Evolutionary conservation across 495 filamentous ascomycete genomes (phyloP), one percentile per base, ranked within the genome.

Genomic region (Monascus purpureus): DNA sequence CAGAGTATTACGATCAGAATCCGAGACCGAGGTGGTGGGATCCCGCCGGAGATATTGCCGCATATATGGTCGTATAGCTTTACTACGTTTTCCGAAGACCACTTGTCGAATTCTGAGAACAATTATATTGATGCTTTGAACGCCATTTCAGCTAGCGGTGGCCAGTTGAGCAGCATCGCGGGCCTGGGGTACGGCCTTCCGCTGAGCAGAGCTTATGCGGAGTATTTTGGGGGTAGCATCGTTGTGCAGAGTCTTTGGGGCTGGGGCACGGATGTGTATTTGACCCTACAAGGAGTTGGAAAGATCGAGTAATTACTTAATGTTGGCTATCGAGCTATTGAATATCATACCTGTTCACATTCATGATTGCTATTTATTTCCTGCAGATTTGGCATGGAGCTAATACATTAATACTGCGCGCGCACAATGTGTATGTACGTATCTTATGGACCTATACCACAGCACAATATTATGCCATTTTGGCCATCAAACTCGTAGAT

Each of bases 201-300:
- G 24, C 55, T 97, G 23, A 84, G 86, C 31, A 70, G 90, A 41
- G 88, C 90, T 0, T 97, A 97, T 57, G 90, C 90, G 1, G 87
- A 97, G 59, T 95, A 96, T 47, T 97, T 97, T 65, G 90, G 90
- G 2, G 90, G 90, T 1, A 84, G 88, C n/a, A 85, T 97, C 40
- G 73, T 72, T 6, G 76, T 97, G 36, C 90, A 96, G 67, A 94
- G 83, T 46, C 49, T 95, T 20, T 93, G 80, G 66, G 90, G 90
- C 9, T 97, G 90, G 90, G 90, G 90, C 2, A 76, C 78, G 32
- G 72, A 87, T 63, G 81, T 87, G 9, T 87, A 85, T 52, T 39
- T 87, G 36, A 79, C 70, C 25, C 47, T 97, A 43, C 82, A 84
- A 50, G 90, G 90, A 8, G 77, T 97, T 23, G 85, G 82, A 2